These are phyloP conservation scores for Ustilaginoidea virens DNA, from an alignment of 2,329 filamentous ascomycete species.

Conservation along the genomic window DNA sequence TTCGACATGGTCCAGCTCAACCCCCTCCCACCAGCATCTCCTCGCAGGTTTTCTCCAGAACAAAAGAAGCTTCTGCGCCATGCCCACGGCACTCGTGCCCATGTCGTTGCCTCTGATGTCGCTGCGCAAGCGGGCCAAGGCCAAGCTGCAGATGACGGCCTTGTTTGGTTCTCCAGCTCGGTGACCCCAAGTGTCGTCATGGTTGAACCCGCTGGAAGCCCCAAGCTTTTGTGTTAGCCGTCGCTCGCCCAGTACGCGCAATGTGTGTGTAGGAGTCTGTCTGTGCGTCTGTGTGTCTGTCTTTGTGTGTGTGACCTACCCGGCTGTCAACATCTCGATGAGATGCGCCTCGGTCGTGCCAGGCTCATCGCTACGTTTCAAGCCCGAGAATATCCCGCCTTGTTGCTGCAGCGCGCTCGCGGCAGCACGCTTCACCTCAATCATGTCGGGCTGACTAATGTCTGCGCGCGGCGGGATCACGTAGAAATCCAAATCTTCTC, in stretches of 20 bases:
- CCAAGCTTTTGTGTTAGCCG: no score
- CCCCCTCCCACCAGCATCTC: conserved; percentile 97
- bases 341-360: conserved; percentile 96
- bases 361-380: conserved; percentile 88
- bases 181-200: conserved; percentile 90
- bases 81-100: conserved; percentile 71
- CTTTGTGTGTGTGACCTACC: no score
- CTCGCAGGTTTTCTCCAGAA: conserved; percentile 97
- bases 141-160: conserved; percentile 93
- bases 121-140: conserved; percentile 79
- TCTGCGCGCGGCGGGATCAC: conserved; percentile 76
- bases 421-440: conserved; percentile 86
- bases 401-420: conserved; percentile 76
- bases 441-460: conserved; percentile 81
- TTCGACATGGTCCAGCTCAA: conserved; percentile 78
- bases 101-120: conserved; percentile 72
- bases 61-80: conserved; percentile 93
- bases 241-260: no score
- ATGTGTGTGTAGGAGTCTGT: no score
- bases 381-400: conserved; percentile 87
- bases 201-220: conserved; percentile 93
- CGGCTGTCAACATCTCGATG: conserved; percentile 97
- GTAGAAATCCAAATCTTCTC: conserved; percentile 96
- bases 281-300: no score
- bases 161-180: conserved; percentile 96